A percentile compares a stretch with the other conserved stretches of the same genome.
These are phyloP conservation scores for Coniochaeta pulveracea DNA, from an alignment of 2,329 filamentous ascomycete genomes.

Conservation along the genomic window DNA sequence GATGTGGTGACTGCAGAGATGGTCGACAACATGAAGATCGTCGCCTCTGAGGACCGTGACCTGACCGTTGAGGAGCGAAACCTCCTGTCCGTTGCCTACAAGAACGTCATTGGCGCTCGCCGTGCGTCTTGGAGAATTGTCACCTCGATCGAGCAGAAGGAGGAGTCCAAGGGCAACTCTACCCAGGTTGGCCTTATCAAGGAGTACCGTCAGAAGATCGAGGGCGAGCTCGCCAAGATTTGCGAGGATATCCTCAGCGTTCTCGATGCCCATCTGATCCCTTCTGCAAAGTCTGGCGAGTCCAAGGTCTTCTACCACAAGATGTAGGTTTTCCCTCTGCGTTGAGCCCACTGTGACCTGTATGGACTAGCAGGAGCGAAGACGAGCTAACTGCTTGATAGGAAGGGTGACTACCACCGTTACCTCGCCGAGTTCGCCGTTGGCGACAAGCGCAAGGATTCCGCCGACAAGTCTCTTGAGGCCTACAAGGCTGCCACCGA, in stretches of 20 bases:
- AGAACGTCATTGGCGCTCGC: conserved; percentile 95
- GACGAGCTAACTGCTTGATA: conserved; percentile 26
- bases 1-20: conserved; percentile 54
- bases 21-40: conserved; percentile 99
- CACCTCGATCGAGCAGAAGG: conserved; percentile 98
- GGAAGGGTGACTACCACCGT: conserved; percentile 99
- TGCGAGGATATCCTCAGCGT: conserved; percentile 96
- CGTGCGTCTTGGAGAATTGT: conserved; percentile 98
- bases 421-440: conserved; percentile 96
- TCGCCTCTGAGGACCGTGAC: conserved; percentile 77
- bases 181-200: conserved; percentile 85
- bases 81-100: conserved; percentile 95
- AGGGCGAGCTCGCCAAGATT: conserved; percentile 92
- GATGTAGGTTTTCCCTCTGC: conserved; percentile 50
- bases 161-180: conserved; percentile 97
- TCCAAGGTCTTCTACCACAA: conserved; percentile 99
- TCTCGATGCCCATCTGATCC: conserved; percentile 87
- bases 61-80: conserved; percentile 92
- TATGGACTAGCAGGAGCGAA: conserved; percentile 3
- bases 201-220: conserved; percentile 98
- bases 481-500: conserved; percentile 93
- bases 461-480: conserved; percentile 88
- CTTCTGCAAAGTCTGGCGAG: conserved; percentile 88
- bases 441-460: conserved; percentile 89
- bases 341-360: conserved; percentile 2